Conservation (phyloP, 1,284 basidiomycete species). For the Pseudozyma sp. region DNA sequence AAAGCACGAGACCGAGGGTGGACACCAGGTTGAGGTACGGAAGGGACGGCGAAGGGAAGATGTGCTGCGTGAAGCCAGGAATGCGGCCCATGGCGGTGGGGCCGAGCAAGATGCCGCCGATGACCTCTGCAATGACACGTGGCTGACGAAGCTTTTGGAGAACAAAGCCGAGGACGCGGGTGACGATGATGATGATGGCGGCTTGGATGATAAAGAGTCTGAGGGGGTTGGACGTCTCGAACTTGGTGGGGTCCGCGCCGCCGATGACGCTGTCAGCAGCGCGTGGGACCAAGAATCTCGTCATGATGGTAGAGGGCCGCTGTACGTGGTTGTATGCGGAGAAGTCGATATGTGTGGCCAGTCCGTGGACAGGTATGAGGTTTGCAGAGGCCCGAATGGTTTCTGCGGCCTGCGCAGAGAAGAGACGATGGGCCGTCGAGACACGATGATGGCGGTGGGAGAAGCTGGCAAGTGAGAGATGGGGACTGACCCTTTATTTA, state of each 20-base stretch:
- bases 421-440: not conserved
- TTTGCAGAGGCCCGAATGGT: not conserved
- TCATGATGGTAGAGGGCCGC: slow-evolving; percentile 4
- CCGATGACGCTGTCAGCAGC: slow-evolving; percentile 72
- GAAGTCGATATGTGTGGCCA: not conserved
- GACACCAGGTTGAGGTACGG: slow-evolving; percentile 87
- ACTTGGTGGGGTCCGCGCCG: slow-evolving; percentile 76
- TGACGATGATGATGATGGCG: slow-evolving; percentile 74
- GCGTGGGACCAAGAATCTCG: slow-evolving; percentile 31
- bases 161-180: slow-evolving; percentile 77
- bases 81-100: slow-evolving; percentile 65
- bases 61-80: slow-evolving; percentile 63
- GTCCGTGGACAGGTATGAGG: not conserved
- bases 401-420: slow-evolving; percentile 17
- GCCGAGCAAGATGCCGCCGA: slow-evolving; percentile 80
- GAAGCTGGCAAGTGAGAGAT: not conserved
- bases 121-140: slow-evolving; percentile 86
- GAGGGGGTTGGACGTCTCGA: slow-evolving; percentile 77
- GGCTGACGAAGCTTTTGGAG: slow-evolving; percentile 81
- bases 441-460: not conserved
- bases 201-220: slow-evolving; percentile 86
- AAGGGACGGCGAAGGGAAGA: slow-evolving; percentile 72
- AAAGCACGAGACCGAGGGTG: slow-evolving; percentile 78
- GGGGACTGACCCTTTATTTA: not conserved
- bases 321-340: slow-evolving; percentile 1